Conservation (phyloP, 2,329 filamentous ascomycete species). For the Exophiala calicioides region DNA sequence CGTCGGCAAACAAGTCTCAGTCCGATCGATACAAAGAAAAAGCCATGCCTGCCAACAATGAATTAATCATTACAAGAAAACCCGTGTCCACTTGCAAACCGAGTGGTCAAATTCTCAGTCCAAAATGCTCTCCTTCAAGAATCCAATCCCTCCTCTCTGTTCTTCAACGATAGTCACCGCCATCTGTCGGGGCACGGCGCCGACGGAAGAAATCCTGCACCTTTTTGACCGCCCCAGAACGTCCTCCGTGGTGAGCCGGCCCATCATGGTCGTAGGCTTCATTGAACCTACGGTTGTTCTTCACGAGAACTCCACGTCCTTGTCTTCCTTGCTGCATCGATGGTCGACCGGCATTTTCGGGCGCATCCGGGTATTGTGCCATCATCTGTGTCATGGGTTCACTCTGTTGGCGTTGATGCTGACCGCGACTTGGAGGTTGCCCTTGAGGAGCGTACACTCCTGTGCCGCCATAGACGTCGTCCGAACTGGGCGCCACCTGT, state of each 20-base stretch:
- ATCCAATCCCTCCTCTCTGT: not conserved
- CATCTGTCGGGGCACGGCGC: slow-evolving; percentile 28
- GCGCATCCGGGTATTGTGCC: slow-evolving; percentile 44
- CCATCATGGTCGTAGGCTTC: slow-evolving; percentile 81
- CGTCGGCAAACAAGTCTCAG: slow-evolving; percentile 3
- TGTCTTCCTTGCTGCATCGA: slow-evolving; percentile 45
- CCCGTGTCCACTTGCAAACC: slow-evolving; percentile 6
- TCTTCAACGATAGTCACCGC: slow-evolving; percentile 17
- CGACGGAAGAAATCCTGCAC: slow-evolving; percentile 99
- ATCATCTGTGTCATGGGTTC: slow-evolving; percentile 34
- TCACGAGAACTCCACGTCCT: slow-evolving; percentile 68
- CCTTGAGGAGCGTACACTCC: slow-evolving; percentile 27
- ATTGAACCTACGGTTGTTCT: slow-evolving; percentile 80
- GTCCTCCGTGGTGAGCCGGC: slow-evolving; percentile 70
- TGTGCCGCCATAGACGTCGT: slow-evolving; percentile 33
- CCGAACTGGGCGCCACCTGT: slow-evolving; percentile 14
- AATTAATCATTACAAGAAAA: slow-evolving; percentile 27
- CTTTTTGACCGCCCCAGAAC: slow-evolving; percentile 80
- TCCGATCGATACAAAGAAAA: slow-evolving; percentile 1
- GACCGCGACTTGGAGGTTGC: slow-evolving; percentile 23
- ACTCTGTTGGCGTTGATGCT: slow-evolving; percentile 39
- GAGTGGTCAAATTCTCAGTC: not conserved
- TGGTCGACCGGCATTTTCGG: slow-evolving; percentile 33
- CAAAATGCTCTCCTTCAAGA: slow-evolving; percentile 2
- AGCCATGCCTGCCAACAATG: slow-evolving; percentile 18